phyloP scores from a whole-genome alignment of 129 eudicot genomes.

The Artemisia argyi region DNA sequence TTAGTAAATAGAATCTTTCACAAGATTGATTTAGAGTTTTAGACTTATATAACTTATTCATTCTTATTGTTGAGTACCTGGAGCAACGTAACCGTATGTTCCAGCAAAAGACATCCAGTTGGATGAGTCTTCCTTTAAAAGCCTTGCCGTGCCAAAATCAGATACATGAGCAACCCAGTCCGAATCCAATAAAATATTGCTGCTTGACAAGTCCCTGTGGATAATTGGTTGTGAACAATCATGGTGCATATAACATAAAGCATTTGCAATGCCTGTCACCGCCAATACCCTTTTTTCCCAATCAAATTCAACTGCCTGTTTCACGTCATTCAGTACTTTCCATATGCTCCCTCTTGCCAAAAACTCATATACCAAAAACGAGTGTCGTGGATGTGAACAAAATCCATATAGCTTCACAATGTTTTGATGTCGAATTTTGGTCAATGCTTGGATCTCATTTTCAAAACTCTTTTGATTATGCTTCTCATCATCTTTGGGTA shows the following conservation, averaged over 20 bases:
- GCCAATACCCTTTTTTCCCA: slow-evolving; percentile 39
- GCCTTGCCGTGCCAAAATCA: slow-evolving; percentile 21
- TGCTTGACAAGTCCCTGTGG: slow-evolving; percentile 51
- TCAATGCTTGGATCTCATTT: slow-evolving; percentile 31
- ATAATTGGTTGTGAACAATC: slow-evolving; percentile 35
- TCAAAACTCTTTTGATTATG: slow-evolving; percentile 18
- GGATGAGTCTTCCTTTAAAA: slow-evolving; percentile 13
- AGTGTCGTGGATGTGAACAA: slow-evolving; percentile 37
- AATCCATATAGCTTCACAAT: slow-evolving; percentile 43
- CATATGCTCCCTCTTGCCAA: slow-evolving; percentile 25
- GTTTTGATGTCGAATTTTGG: slow-evolving; percentile 35
- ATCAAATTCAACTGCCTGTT: slow-evolving; percentile 17
- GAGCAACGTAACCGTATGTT: slow-evolving; percentile 21
- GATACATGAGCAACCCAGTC: slow-evolving; percentile 23
- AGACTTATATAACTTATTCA: not conserved
- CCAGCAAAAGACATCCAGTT: slow-evolving; percentile 21
- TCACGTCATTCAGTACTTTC: slow-evolving; percentile 21
- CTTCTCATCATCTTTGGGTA: not conserved
- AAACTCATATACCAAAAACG: slow-evolving; percentile 35
- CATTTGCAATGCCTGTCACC: slow-evolving; percentile 35
- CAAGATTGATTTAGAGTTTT: not conserved
- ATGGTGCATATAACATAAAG: slow-evolving; percentile 48
- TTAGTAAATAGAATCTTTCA: not conserved
- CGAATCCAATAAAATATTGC: slow-evolving; percentile 38
- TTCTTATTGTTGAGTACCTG: slow-evolving; percentile 1